Percentiles rank a stretch among this genome's conserved stretches.
phyloP scores from a whole-genome alignment of 345 rosid genomes.

The Sonneratia caseolaris region DNA sequence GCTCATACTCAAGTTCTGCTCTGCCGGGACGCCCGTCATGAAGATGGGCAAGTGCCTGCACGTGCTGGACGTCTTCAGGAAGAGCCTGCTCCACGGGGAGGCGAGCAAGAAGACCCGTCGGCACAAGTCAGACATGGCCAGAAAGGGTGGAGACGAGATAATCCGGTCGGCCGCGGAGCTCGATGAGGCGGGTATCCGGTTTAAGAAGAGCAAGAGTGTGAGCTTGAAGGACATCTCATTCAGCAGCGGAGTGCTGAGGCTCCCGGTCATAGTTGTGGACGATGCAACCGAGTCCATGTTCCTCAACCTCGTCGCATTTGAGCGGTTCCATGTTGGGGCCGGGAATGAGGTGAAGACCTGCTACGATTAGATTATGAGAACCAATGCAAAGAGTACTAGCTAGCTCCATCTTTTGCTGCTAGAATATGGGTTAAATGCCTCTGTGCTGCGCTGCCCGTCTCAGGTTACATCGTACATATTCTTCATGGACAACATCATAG shows the following conservation, averaged over 20 bases:
- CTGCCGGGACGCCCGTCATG: constrained; percentile 5
- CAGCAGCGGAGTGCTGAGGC: constrained; percentile 6
- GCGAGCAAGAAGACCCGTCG: constrained; percentile 1
- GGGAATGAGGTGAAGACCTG: neutral
- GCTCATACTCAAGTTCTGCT: constrained; percentile 30
- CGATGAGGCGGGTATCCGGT: constrained; percentile 4
- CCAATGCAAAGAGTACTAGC: no score
- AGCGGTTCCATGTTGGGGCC: constrained; percentile 21
- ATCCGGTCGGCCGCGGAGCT: no score
- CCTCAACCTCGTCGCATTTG: constrained; percentile 19
- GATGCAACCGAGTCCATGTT: constrained; percentile 3
- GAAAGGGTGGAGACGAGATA: neutral
- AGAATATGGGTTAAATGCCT: no score
- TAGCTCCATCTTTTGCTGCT: no score
- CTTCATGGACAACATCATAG: constrained; percentile 38
- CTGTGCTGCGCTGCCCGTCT: no score
- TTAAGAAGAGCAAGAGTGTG: neutral
- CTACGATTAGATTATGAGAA: no score
- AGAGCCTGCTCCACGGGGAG: constrained; percentile 13
- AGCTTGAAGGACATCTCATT: constrained; percentile 16
- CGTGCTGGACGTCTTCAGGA: constrained; percentile 29
- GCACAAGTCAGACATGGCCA: neutral
- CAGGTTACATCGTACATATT: constrained; percentile 12
- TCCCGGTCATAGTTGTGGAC: constrained; percentile 4
- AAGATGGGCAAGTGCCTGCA: constrained; percentile 28